phyloP scores from a whole-genome alignment of 2,329 filamentous ascomycete genomes.

The Epichloe gansuensis region DNA sequence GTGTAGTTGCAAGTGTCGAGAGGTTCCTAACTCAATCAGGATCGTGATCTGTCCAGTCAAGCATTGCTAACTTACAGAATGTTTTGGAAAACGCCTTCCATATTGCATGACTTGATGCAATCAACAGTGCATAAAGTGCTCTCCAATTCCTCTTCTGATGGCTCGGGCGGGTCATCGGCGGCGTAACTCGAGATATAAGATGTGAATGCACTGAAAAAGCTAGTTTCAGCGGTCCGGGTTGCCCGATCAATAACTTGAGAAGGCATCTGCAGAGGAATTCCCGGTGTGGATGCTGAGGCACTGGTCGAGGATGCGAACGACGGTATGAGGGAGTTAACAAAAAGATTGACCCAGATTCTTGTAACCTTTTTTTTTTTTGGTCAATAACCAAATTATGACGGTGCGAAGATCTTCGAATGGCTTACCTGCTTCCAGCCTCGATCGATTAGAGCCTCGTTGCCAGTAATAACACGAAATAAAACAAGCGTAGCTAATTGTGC shows the following conservation, averaged over 20 bases:
- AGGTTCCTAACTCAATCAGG: slow-evolving; percentile 22
- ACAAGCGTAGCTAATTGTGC: slow-evolving; percentile 90
- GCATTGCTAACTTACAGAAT: slow-evolving; percentile 49
- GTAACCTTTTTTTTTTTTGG: slow-evolving; percentile 53
- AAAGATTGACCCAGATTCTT: slow-evolving; percentile 88
- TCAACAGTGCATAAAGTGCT: slow-evolving; percentile 91
- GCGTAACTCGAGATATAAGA: slow-evolving; percentile 98
- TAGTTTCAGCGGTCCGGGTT: slow-evolving; percentile 63
- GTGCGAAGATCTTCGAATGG: slow-evolving; percentile 8
- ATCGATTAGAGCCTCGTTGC: slow-evolving; percentile 66
- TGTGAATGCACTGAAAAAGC: slow-evolving; percentile 86
- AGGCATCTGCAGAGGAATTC: slow-evolving; percentile 82
- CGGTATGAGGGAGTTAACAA: slow-evolving; percentile 86
- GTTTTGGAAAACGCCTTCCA: slow-evolving; percentile 72
- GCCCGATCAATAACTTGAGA: slow-evolving; percentile 88
- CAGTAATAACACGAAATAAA: slow-evolving; percentile 83
- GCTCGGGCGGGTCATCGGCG: slow-evolving; percentile 92
- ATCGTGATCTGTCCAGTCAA: not conserved
- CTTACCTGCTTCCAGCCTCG: slow-evolving; percentile 70
- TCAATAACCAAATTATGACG: slow-evolving; percentile 9
- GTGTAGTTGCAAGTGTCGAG: slow-evolving; percentile 17
- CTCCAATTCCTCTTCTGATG: slow-evolving; percentile 92
- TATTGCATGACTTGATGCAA: slow-evolving; percentile 80
- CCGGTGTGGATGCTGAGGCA: slow-evolving; percentile 55
- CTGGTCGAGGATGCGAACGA: slow-evolving; percentile 58